These are phyloP conservation scores for Hypericum perforatum DNA, from an alignment of 345 rosid species.

Conservation along the genomic window DNA sequence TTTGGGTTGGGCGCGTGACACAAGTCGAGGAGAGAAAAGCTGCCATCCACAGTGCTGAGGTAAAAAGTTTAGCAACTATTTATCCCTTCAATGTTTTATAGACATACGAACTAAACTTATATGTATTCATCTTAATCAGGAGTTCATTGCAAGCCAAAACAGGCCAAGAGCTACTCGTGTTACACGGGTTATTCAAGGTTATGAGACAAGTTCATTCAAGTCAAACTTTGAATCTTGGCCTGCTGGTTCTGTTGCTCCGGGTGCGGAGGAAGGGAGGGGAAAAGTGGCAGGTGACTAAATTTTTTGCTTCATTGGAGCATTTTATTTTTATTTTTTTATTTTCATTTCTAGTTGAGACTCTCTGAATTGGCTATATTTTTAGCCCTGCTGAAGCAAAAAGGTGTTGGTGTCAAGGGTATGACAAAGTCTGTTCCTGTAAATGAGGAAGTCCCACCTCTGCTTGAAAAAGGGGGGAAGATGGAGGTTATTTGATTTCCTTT, in stretches of 20 bases:
- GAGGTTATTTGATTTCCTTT: conserved; percentile 47
- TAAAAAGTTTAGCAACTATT: conserved; percentile 17
- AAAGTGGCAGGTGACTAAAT: conserved; percentile 86
- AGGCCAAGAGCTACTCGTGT: conserved; percentile 78
- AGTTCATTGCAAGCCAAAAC: conserved; percentile 58
- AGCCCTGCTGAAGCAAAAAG: conserved; percentile 97
- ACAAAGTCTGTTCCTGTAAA: conserved; percentile 56
- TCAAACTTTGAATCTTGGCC: conserved; percentile 96
- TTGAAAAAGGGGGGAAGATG: conserved; percentile 91
- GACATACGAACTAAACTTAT: conserved; percentile 15
- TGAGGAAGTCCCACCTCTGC: conserved; percentile 93
- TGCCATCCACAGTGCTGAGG: conserved; percentile 86
- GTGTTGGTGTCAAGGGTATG: conserved; percentile 76
- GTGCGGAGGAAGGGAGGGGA: conserved; percentile 94
- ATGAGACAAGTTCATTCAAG: conserved; percentile 87
- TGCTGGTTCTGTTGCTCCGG: conserved; percentile 65
- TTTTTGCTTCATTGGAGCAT: conserved; percentile 10
- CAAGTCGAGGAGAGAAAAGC: conserved; percentile 94
- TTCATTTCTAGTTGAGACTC: conserved; percentile 13
- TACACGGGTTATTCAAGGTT: conserved; percentile 83
- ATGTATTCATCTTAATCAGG: conserved; percentile 39
- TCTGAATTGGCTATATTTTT: conserved; percentile 18
- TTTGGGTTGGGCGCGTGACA: conserved; percentile 98
- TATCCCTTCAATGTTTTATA: conserved; percentile 6
- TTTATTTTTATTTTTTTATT: conserved; percentile 6